These are phyloP conservation scores for Somion occarium DNA, from an alignment of 1,284 basidiomycete species.

Conservation along the genomic window DNA sequence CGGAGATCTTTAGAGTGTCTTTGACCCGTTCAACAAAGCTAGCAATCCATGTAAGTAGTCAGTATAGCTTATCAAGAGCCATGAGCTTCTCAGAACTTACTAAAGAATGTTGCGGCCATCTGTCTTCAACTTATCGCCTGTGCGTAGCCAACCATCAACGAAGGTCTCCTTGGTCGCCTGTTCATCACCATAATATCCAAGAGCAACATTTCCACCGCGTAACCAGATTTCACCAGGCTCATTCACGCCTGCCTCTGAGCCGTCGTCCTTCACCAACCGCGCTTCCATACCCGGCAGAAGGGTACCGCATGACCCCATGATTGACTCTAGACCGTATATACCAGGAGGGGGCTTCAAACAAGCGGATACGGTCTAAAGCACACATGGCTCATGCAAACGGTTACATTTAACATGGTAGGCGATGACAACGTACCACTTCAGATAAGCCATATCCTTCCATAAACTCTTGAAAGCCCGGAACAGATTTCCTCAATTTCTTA, in stretches of 20 bases:
- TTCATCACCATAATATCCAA: constrained; percentile 69
- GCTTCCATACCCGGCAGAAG: constrained; percentile 60
- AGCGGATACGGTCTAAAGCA: constrained; percentile 51
- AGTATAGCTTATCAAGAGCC: neutral
- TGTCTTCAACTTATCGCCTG: constrained; percentile 62
- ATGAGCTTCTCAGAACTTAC: constrained; percentile 34
- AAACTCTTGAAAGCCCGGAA: constrained; percentile 33
- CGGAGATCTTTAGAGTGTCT: constrained; percentile 71
- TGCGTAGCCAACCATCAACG: constrained; percentile 60
- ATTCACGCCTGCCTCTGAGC: constrained; percentile 43
- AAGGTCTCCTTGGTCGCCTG: constrained; percentile 61
- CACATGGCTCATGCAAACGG: no score
- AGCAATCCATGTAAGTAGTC: neutral
- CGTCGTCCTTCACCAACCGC: constrained; percentile 55
- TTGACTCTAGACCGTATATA: constrained; percentile 34
- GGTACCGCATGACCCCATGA: constrained; percentile 48
- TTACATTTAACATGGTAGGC: neutral
- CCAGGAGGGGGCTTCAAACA: constrained; percentile 40
- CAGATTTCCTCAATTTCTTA: constrained; percentile 30
- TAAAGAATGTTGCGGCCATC: constrained; percentile 56
- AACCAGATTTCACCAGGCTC: constrained; percentile 66
- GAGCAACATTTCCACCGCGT: constrained; percentile 43
- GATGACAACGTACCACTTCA: constrained; percentile 48
- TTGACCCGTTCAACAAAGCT: constrained; percentile 60
- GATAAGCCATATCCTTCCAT: constrained; percentile 69